phyloP scores from a whole-genome alignment of 352 stramenopile species.

The Globisporangium alternatum region DNA sequence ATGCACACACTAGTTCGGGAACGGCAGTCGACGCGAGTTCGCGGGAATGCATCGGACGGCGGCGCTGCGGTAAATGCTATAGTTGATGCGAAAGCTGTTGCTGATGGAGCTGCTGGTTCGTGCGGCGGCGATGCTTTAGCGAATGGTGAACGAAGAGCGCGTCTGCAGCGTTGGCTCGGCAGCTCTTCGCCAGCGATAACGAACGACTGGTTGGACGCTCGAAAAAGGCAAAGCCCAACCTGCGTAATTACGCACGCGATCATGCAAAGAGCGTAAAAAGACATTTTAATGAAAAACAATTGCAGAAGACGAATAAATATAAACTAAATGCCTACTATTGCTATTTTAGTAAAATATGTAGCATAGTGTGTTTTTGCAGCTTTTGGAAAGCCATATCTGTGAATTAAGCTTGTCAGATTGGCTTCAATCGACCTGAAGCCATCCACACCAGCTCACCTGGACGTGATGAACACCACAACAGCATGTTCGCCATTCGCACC shows the following conservation, averaged over 20 bases:
- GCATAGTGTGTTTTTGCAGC: too few species aligned
- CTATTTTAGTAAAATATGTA: too few species aligned
- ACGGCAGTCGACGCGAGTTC: too few species aligned
- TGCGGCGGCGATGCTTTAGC: conserved; percentile 9
- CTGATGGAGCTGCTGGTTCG: neutral
- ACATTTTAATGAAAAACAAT: neutral
- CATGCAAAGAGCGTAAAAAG: conserved; percentile 2
- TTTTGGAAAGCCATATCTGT: too few species aligned
- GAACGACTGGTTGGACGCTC: conserved; percentile 6
- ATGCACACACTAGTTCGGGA: neutral
- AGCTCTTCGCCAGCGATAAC: conserved; percentile 6
- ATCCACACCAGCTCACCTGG: too few species aligned
- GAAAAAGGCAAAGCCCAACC: neutral
- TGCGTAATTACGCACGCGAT: conserved; percentile 4
- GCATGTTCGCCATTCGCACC: too few species aligned
- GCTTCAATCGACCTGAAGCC: too few species aligned
- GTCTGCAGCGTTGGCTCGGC: neutral
- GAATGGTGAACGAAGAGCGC: conserved; percentile 5
- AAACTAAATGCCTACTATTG: too few species aligned
- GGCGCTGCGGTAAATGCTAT: too few species aligned
- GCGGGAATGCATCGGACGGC: too few species aligned
- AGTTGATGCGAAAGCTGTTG: neutral
- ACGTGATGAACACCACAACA: too few species aligned
- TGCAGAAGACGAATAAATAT: neutral
- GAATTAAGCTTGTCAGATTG: too few species aligned